Evolutionary conservation across 805 yeast species (phyloP).

Genomic region (baker's yeast (Saccharomyces cerevisiae)): DNA sequence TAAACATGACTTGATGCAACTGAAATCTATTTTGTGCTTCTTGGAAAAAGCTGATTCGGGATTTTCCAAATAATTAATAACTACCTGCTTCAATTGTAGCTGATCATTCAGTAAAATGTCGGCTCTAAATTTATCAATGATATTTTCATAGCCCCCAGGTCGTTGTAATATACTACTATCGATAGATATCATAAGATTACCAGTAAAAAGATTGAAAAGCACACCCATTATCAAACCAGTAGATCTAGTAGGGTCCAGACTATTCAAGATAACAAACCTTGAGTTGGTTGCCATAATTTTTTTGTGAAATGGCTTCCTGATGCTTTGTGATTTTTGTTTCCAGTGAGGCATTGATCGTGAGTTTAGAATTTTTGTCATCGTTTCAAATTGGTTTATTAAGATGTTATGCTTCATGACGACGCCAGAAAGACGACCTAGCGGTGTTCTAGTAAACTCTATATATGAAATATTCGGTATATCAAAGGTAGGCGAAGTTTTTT

Average conservation of each 20-base stretch:
- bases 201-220: slow-evolving; percentile 73
- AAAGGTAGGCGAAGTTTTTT: slow-evolving; percentile 51
- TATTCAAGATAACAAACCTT: slow-evolving; percentile 51
- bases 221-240: slow-evolving; percentile 82
- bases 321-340: slow-evolving; percentile 43
- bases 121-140: slow-evolving; percentile 62
- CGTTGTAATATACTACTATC: slow-evolving; percentile 65
- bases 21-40: slow-evolving; percentile 66
- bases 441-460: slow-evolving; percentile 84
- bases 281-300: slow-evolving; percentile 11
- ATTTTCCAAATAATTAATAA: slow-evolving; percentile 82
- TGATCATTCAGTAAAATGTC: slow-evolving; percentile 78
- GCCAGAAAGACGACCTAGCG: slow-evolving; percentile 86
- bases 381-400: slow-evolving; percentile 78
- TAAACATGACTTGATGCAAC: slow-evolving; percentile 79
- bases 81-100: slow-evolving; percentile 79
- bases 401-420: slow-evolving; percentile 89
- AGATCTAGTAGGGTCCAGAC: slow-evolving; percentile 65
- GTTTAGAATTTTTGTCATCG: slow-evolving; percentile 58
- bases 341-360: slow-evolving; percentile 41
- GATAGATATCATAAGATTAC: slow-evolving; percentile 73
- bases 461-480: slow-evolving; percentile 83
- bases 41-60: slow-evolving; percentile 79
- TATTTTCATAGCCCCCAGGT: slow-evolving; percentile 81
- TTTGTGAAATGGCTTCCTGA: slow-evolving; percentile 33